Evolutionary conservation across 805 yeast species (phyloP).

Genomic region (Ogataea philodendri): DNA sequence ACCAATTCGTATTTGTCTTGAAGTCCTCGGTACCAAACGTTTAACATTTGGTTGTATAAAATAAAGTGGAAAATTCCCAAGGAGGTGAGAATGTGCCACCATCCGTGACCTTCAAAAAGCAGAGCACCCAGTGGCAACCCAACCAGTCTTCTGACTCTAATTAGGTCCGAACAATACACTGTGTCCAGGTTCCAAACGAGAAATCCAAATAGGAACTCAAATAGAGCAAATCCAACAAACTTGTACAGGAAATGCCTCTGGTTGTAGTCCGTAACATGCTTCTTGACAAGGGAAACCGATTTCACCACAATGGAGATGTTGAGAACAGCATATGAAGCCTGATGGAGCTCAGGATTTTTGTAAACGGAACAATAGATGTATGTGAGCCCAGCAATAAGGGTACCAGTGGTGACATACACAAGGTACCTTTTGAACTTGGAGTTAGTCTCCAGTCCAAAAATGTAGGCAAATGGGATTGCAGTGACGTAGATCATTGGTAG

Average conservation of each 20-base stretch:
- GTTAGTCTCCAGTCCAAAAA: conserved; percentile 25
- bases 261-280: conserved; percentile 48
- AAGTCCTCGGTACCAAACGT: conserved; percentile 56
- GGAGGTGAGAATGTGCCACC: conserved; percentile 91
- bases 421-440: conserved; percentile 3
- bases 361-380: conserved; percentile 50
- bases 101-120: conserved; percentile 78
- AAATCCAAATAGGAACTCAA: conserved; percentile 67
- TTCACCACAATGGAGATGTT: conserved; percentile 63
- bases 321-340: conserved; percentile 72
- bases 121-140: conserved; percentile 85
- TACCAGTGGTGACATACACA: conserved; percentile 19
- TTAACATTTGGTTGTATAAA: conserved; percentile 69
- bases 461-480: conserved; percentile 68
- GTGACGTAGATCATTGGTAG: conserved; percentile 96
- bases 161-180: conserved; percentile 64
- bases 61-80: conserved; percentile 80
- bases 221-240: conserved; percentile 59
- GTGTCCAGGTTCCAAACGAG: conserved; percentile 84
- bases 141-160: conserved; percentile 52
- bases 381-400: conserved; percentile 20
- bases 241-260: conserved; percentile 50
- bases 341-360: conserved; percentile 83
- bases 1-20: conserved; percentile 52
- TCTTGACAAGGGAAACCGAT: conserved; percentile 49